Percentiles rank a stretch among this genome's conserved stretches.
Conservation (phyloP, 2,329 filamentous ascomycete species). For the Cladosporium sp. region DNA sequence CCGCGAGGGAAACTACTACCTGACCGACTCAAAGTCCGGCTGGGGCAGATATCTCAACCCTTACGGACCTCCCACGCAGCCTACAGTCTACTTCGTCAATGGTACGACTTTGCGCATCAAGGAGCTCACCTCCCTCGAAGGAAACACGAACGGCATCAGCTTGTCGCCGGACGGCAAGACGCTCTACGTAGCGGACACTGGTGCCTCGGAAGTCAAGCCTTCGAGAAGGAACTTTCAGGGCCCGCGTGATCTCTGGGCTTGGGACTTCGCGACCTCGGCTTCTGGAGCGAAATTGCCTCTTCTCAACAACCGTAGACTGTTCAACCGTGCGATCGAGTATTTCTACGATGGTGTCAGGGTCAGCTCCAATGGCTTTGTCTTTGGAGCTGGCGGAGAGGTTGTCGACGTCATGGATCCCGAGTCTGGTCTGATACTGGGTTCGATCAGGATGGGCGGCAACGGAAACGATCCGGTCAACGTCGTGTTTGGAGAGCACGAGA, state of each 20-base stretch:
- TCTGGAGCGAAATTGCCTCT: conserved; percentile 9
- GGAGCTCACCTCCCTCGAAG: conserved; percentile 17
- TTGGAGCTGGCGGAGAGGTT: conserved; percentile 19
- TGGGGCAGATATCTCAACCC: conserved; percentile 22
- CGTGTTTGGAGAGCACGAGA: conserved; percentile 20
- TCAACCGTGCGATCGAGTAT: conserved; percentile 17
- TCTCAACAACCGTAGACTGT: conserved; percentile 6
- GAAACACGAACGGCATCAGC: conserved; percentile 33
- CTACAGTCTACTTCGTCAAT: conserved; percentile 21
- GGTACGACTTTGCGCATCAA: conserved; percentile 14
- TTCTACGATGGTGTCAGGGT: conserved; percentile 21
- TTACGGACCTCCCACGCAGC: conserved; percentile 18
- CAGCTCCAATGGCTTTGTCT: conserved; percentile 13
- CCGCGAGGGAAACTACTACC: conserved; percentile 43
- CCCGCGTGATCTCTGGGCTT: conserved; percentile 46
- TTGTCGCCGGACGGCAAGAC: conserved; percentile 30
- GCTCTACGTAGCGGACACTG: conserved; percentile 32
- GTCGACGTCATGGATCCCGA: conserved; percentile 21
- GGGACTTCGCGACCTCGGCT: conserved; percentile 8
- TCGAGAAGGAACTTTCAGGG: conserved; percentile 19
- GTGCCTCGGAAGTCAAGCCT: conserved; percentile 24
- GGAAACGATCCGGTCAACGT: conserved; percentile 21
- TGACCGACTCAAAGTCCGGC: conserved; percentile 37
- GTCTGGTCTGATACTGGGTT: conserved; percentile 12
- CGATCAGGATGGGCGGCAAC: conserved; percentile 19